Percentiles rank a stretch among this genome's conserved stretches.
phyloP scores from a whole-genome alignment of 371 early-diverging fungal genomes.

The Syncephalis fuscata region DNA sequence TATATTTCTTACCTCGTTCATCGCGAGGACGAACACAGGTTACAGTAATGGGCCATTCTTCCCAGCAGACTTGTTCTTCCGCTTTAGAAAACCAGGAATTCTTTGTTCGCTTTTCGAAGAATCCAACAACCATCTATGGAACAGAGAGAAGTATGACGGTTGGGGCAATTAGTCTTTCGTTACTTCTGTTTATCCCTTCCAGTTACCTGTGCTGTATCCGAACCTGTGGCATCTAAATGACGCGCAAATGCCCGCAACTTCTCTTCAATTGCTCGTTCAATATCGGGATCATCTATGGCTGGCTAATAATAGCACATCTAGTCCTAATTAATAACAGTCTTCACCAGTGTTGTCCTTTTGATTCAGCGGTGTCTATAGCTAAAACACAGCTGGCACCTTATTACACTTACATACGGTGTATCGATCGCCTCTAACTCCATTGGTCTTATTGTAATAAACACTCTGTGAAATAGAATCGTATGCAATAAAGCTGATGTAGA shows the following conservation, averaged over 20 bases:
- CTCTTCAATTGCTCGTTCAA: slow-evolving; percentile 31
- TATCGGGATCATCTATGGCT: slow-evolving; percentile 25
- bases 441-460: slow-evolving; percentile 57
- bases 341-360: slow-evolving; percentile 11
- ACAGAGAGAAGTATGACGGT: too few relatives aligned
- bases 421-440: slow-evolving; percentile 50
- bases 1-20: slow-evolving; percentile 57
- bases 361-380: too few relatives aligned
- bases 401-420: slow-evolving; percentile 48
- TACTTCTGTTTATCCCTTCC: background rate
- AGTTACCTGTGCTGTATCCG: slow-evolving; percentile 21
- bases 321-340: slow-evolving; percentile 2
- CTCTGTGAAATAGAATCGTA: slow-evolving; percentile 72
- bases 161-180: background rate
- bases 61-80: slow-evolving; percentile 79
- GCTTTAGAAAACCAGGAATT: slow-evolving; percentile 68
- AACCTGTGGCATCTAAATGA: slow-evolving; percentile 16
- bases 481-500: slow-evolving; percentile 44
- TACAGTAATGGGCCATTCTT: slow-evolving; percentile 68
- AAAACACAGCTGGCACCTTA: too few relatives aligned
- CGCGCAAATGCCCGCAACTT: slow-evolving; percentile 28
- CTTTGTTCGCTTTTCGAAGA: slow-evolving; percentile 62
- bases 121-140: slow-evolving; percentile 44
- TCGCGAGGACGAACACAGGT: slow-evolving; percentile 29
- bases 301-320: slow-evolving; percentile 10